These are phyloP conservation scores for Lolium multiflorum DNA, from an alignment of 176 grass and related monocot species.

Conservation along the genomic window DNA sequence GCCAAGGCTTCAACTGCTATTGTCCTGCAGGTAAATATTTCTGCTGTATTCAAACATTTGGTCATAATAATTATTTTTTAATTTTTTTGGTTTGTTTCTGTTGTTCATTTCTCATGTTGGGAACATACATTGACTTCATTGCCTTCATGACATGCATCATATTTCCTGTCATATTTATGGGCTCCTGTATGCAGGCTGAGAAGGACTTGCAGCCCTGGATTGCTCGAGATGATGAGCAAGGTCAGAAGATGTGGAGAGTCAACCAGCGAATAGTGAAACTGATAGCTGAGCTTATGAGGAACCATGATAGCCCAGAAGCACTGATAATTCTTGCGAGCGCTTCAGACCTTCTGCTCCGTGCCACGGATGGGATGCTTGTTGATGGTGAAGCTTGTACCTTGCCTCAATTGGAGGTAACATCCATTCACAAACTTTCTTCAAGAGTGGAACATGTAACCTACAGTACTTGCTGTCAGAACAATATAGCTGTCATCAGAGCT, in stretches of 20 bases:
- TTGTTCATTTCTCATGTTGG: slow-evolving; percentile 22
- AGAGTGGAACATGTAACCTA: background rate
- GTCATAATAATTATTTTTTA: slow-evolving; percentile 9
- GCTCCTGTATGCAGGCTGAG: slow-evolving; percentile 73
- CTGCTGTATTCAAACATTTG: slow-evolving; percentile 35
- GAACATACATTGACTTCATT: background rate
- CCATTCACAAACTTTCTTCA: slow-evolving; percentile 5
- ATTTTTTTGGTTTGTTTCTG: background rate
- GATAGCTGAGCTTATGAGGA: slow-evolving; percentile 97
- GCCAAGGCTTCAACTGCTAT: slow-evolving; percentile 93
- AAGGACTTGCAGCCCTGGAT: slow-evolving; percentile 99
- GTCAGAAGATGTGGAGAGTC: slow-evolving; percentile 96
- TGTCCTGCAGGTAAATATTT: slow-evolving; percentile 85
- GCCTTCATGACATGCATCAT: slow-evolving; percentile 10
- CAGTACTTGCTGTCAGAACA: background rate
- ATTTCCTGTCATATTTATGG: slow-evolving; percentile 57
- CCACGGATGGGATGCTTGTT: slow-evolving; percentile 97
- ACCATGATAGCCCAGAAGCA: slow-evolving; percentile 88
- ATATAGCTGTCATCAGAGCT: background rate
- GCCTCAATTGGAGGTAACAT: slow-evolving; percentile 91
- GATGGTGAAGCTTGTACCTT: slow-evolving; percentile 99
- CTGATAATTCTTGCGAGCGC: slow-evolving; percentile 88
- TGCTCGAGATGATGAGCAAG: slow-evolving; percentile 89
- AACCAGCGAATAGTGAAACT: slow-evolving; percentile 97
- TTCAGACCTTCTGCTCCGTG: slow-evolving; percentile 91